Base-by-base conservation (phyloP, 495 filamentous ascomycete species). In the Trichoderma reesei region DNA sequence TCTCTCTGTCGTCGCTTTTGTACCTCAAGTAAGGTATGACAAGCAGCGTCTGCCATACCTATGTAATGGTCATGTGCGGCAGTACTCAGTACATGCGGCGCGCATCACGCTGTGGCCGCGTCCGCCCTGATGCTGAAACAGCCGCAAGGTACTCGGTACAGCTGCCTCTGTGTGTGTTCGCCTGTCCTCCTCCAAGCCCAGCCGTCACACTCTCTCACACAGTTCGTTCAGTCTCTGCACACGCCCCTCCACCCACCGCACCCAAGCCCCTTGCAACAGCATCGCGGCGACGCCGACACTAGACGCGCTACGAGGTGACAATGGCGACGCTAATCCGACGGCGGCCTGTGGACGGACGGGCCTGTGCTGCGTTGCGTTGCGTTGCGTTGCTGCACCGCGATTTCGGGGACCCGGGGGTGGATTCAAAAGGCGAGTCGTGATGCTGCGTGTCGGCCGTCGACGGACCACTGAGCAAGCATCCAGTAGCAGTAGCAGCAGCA, bases 401-500 rank as follows among this genome's bases (percentile, higher is more conserved):
- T 3, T 9, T 18, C 46, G 10, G 26, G 31, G 51, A 3, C 51
- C 14, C 26, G 26, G 2, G 4, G 18, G 51, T 56, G 51, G 51
- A 26, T 56, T 56, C 51, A 56, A 56, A 56, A 56, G 26, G 51
- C 51, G 51, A 56, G 51, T 33, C 51, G 20, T 56, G 51, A 56
- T 31, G 26, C 31, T 56, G 20, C 51, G 46, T 34, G 10, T 46
- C 51, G 20, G 51, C 9, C 14, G 7, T 14, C 14, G 51, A n/a
- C 11, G 51, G 31, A 3, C 20, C 20, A 34, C 18, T 10, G 16
- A 33, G 51, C 51, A 56, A 56, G 16, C 31, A 56, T 33, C 6
- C 11, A 5, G 26, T 1, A 26, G 26, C 26, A 26, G 26, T 1
- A 26, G 0, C 26, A 26, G 26, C 26, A 26, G 26, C 26, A 26